Conservation (phyloP, 169 alveolate species). For the Plasmodium knowlesi region DNA sequence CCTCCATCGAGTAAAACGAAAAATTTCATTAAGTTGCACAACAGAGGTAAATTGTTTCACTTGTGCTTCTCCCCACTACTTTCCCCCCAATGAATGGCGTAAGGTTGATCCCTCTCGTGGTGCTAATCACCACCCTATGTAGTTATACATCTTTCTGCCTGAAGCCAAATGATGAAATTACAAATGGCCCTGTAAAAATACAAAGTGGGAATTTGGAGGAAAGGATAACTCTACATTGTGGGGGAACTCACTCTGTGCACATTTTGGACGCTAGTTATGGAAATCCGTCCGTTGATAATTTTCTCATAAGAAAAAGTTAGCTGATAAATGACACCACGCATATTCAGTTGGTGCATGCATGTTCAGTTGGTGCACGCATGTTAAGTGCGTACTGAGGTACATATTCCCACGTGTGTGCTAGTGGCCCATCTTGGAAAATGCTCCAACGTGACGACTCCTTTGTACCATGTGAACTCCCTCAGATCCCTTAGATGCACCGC, state of each 20-base stretch:
- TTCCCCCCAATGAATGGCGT: slow-evolving; percentile 44
- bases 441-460: background rate
- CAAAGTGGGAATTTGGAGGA: slow-evolving; percentile 49
- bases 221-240: slow-evolving; percentile 54
- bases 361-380: too few species aligned
- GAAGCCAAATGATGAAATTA: slow-evolving; percentile 41
- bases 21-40: background rate
- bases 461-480: background rate
- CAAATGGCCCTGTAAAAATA: slow-evolving; percentile 50
- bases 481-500: slow-evolving; percentile 71
- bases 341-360: background rate
- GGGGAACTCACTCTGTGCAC: slow-evolving; percentile 12
- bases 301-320: slow-evolving; percentile 71
- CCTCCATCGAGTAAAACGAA: background rate
- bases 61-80: background rate
- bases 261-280: slow-evolving; percentile 77
- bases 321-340: background rate
- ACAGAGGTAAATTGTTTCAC: background rate
- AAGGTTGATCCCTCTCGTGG: slow-evolving; percentile 14
- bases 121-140: slow-evolving; percentile 20
- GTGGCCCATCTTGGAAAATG: background rate
- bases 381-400: background rate
- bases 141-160: slow-evolving; percentile 8
- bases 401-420: background rate
- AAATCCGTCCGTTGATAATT: slow-evolving; percentile 61